phyloP scores from a whole-genome alignment of 192 early-diverging fungal genomes.

The Backusella luteola region DNA sequence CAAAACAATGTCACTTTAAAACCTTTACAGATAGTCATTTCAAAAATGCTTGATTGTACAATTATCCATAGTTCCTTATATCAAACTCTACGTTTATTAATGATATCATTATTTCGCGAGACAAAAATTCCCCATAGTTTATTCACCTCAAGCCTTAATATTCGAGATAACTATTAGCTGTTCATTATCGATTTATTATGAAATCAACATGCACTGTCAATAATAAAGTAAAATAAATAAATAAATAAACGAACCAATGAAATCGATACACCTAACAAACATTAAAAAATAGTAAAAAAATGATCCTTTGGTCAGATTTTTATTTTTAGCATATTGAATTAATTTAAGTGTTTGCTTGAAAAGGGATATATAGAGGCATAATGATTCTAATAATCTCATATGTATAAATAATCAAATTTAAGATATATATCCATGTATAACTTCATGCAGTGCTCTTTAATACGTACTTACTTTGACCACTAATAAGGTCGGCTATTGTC shows the following conservation, averaged over 20 bases:
- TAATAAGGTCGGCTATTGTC: no score
- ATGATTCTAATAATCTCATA: not conserved
- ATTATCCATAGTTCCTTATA: no score
- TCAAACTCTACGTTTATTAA: no score
- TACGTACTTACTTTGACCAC: not conserved
- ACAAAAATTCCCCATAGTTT: no score
- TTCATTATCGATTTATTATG: not conserved
- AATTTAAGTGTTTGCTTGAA: not conserved
- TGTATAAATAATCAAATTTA: not conserved
- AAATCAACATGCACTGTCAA: no score
- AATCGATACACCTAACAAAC: not conserved
- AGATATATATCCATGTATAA: not conserved
- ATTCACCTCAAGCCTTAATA: no score
- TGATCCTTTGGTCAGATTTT: not conserved
- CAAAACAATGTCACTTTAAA: no score
- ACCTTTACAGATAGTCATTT: no score
- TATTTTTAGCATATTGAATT: not conserved
- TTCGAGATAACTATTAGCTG: no score
- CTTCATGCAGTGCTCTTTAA: not conserved
- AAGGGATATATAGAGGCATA: not conserved
- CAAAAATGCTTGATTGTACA: no score
- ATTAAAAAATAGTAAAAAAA: not conserved
- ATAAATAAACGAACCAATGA: not conserved
- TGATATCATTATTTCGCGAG: no score
- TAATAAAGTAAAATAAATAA: not conserved